Evolutionary conservation across 805 yeast genomes (phyloP).

Genomic region (Ogataea trehaloabstinens): DNA sequence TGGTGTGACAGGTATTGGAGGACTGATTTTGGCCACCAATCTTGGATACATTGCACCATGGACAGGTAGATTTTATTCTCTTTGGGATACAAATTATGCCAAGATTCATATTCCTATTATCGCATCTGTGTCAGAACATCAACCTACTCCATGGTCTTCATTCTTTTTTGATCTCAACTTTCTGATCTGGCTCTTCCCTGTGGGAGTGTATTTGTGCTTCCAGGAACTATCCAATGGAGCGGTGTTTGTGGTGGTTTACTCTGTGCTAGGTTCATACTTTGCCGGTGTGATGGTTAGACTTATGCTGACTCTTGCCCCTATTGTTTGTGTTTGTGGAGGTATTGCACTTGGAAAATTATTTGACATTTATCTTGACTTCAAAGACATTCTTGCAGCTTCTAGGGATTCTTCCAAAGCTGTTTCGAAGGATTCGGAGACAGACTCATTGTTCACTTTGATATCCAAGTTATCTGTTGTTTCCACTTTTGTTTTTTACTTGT

Average conservation of each 20-base stretch:
- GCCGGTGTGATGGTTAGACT: conserved; percentile 99
- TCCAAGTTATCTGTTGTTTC: conserved; percentile 63
- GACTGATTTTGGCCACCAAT: conserved; percentile 76
- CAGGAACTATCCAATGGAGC: conserved; percentile 90
- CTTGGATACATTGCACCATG: conserved; percentile 97
- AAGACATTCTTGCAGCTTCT: conserved; percentile 18
- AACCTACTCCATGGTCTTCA: conserved; percentile 99
- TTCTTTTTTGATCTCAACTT: conserved; percentile 92
- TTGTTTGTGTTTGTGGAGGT: conserved; percentile 91
- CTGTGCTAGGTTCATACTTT: conserved; percentile 92
- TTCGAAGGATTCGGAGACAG: conserved; percentile 8
- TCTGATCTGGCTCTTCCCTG: conserved; percentile 98
- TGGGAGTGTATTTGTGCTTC: conserved; percentile 88
- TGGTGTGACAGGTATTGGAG: conserved; percentile 62
- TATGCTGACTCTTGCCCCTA: conserved; percentile 95
- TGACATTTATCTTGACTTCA: conserved; percentile 74
- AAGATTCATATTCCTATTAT: conserved; percentile 97
- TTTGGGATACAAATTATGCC: conserved; percentile 98
- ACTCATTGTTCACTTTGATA: conserved; percentile 34
- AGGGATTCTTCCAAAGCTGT: conserved; percentile 1
- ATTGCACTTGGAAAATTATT: conserved; percentile 82
- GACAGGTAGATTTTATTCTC: conserved; percentile 98
- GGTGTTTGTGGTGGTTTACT: conserved; percentile 85
- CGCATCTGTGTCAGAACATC: conserved; percentile 98
- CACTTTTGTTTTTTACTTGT: conserved; percentile 71